Evolutionary conservation across 805 yeast species (phyloP), one percentile per base, ranked within the genome.

Genomic region (Nakazawaea wyomingensis): DNA sequence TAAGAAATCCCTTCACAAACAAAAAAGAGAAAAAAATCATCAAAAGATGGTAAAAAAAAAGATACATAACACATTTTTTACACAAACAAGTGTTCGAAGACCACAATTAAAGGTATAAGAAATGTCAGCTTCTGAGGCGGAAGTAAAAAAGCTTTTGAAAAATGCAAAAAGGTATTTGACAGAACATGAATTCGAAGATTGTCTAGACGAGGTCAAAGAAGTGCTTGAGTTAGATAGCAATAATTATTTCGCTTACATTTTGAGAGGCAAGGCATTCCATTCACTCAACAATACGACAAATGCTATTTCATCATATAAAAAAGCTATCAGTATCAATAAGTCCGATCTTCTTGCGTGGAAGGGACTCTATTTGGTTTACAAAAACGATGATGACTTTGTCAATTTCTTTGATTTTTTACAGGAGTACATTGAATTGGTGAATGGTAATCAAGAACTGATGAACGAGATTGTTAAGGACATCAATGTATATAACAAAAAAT

Each of bases 271-370:
- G 56, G 75, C 88, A 1, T 66, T 72, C 44, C 79, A 78, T 46
- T 56, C 73, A 7, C 51, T 71, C 41, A 57, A 65, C 11, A 60
- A 73, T 5, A 45, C 56, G 4, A 53, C 56, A 2, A 52, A 58
- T 3, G 81, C 86, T 0, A 48, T 61, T 10, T 49, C 48, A 20
- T 58, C 72, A 9, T 82, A 80, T 52, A 52, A 54, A 24, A 55
- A 53, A 17, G 89, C 89, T 0, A 71, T 77, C 3, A 52, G 57
- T 5, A 40, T 80, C 1, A 73, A 78, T 22, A 71, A 76, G 0
- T 65, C 66, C 2, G 76, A 81, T 39, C 49, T 78, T 1, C 58
- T 75, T 20, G 95, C 89, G 0, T 90, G 93, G 95, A 87, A 85
- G 54, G 98, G 98, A 1, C 68, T 82, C 46, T 62, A 79, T 46